Base-by-base conservation (phyloP, 1,139 yeast genomes). In the Yarrowia galli region DNA sequence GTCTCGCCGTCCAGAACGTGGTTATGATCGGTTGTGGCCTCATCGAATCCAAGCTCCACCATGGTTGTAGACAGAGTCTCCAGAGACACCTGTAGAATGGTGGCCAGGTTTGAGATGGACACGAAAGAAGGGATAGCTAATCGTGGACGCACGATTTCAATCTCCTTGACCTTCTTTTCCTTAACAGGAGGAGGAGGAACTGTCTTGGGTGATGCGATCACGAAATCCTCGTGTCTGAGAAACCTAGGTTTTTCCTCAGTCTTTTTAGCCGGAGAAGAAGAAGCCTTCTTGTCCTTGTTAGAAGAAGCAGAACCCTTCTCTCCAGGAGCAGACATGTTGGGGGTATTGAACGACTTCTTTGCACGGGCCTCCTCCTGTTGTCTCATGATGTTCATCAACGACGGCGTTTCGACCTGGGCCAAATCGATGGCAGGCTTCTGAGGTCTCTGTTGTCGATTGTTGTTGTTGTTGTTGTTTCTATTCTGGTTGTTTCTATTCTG, bases 1-100 rank as follows among this genome's bases (percentile, higher is more conserved):
- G 91, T 91, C 74, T 93, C 98, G 70, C 84, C 87, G 71, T 93
- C 97, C 38, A 95, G 79, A 73, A 95, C 91, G 76, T 88, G 91
- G 54, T 56, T 58, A 10, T 45, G 32, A 72, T 91, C 91, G 72
- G 89, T 89, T 20, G 89, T 83, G 73, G 87, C 82, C 69, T 89
- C 87, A 68, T 89, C 89, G 75, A 89, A 93, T 0, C 98, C 99
- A 74, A 92, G 81, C 1, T 81, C 84, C 68, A 81, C 80, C 78
- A 95, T 81, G 67, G 86, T 87, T 60, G 79, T 78, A 67, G 89
- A 81, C 12, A 95, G 81, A 25, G 81, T 83, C 40, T 85, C 85
- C 42, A 90, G 83, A 13, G 92, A 85, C 15, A 90, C 85, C 69
- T 85, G 84, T 72, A 95, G 79, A 51, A 91, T 81, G 48, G 89